Conservation (phyloP, 2,329 filamentous ascomycete species). For the Diplodia corticola region DNA sequence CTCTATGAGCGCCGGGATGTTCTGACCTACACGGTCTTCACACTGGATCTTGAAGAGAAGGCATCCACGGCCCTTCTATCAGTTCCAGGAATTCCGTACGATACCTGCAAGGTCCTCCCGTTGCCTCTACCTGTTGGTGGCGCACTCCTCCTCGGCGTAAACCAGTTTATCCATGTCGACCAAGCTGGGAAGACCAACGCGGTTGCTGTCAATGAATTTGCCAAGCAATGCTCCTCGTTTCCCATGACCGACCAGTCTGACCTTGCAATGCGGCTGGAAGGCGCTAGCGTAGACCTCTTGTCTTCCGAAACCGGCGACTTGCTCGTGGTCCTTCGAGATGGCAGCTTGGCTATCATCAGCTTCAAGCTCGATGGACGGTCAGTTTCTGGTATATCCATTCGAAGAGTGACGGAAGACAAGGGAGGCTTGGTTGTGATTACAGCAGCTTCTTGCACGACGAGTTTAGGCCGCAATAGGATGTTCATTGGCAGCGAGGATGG, state of each 20-base stretch:
- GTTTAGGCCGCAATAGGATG: slow-evolving; percentile 66
- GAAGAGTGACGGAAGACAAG: slow-evolving; percentile 60
- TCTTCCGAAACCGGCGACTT: slow-evolving; percentile 78
- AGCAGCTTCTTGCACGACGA: slow-evolving; percentile 67
- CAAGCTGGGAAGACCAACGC: slow-evolving; percentile 93
- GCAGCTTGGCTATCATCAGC: slow-evolving; percentile 70
- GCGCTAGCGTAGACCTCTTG: slow-evolving; percentile 74
- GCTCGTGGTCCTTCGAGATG: slow-evolving; percentile 76
- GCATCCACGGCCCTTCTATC: slow-evolving; percentile 92
- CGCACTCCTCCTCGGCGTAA: slow-evolving; percentile 79
- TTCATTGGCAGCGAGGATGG: slow-evolving; percentile 85
- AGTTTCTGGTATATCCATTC: slow-evolving; percentile 81
- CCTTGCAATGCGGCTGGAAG: slow-evolving; percentile 76
- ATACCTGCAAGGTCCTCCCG: slow-evolving; percentile 79
- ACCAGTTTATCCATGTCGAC: slow-evolving; percentile 92
- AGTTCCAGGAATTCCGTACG: slow-evolving; percentile 80
- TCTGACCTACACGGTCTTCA: slow-evolving; percentile 90
- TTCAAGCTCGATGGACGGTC: slow-evolving; percentile 90
- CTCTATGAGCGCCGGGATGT: slow-evolving; percentile 77
- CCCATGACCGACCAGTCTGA: slow-evolving; percentile 83
- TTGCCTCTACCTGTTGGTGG: slow-evolving; percentile 86
- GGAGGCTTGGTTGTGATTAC: slow-evolving; percentile 64
- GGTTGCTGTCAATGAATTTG: slow-evolving; percentile 88
- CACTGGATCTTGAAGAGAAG: slow-evolving; percentile 87
- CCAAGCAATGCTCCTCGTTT: slow-evolving; percentile 79